phyloP scores from a whole-genome alignment of 805 yeast species.

The Scheffersomyces lignosus region DNA sequence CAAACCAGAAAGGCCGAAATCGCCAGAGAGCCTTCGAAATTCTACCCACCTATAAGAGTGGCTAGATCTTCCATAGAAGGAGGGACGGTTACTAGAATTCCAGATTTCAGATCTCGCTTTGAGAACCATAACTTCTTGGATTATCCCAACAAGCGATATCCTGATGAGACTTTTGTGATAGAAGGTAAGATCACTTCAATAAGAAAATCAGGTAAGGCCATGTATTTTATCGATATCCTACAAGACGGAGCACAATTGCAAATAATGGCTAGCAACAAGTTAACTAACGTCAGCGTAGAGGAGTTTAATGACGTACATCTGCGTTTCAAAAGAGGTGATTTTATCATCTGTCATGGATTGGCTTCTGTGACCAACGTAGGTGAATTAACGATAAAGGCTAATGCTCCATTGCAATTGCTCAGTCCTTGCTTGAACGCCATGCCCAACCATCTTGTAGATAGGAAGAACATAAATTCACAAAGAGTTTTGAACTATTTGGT shows the following conservation, averaged over 20 bases:
- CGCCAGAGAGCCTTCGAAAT: constrained; percentile 6
- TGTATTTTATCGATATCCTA: constrained; percentile 64
- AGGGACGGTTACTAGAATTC: constrained; percentile 29
- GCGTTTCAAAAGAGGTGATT: constrained; percentile 69
- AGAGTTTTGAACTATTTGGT: constrained; percentile 75
- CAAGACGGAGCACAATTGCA: constrained; percentile 65
- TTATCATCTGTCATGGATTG: constrained; percentile 59
- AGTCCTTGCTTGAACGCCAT: constrained; percentile 67
- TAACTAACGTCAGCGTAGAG: constrained; percentile 40
- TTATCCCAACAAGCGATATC: constrained; percentile 8
- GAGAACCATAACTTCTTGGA: constrained; percentile 14
- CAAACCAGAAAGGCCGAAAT: constrained; percentile 19
- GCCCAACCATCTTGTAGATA: constrained; percentile 63
- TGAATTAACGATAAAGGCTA: constrained; percentile 69
- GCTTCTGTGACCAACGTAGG: constrained; percentile 79
- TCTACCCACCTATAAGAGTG: constrained; percentile 20
- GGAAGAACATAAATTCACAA: constrained; percentile 58
- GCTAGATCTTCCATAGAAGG: constrained; percentile 8
- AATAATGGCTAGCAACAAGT: constrained; percentile 56
- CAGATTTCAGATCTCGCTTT: constrained; percentile 37
- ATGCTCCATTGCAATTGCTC: constrained; percentile 49
- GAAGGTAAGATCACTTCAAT: constrained; percentile 63
- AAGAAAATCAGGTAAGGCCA: constrained; percentile 65
- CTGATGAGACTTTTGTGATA: constrained; percentile 9
- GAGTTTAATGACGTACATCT: constrained; percentile 43